Evolutionary conservation across 768 basidiomycete species (phyloP), one percentile per base, ranked within the genome.

Genomic region (Agrocybe pediades): DNA sequence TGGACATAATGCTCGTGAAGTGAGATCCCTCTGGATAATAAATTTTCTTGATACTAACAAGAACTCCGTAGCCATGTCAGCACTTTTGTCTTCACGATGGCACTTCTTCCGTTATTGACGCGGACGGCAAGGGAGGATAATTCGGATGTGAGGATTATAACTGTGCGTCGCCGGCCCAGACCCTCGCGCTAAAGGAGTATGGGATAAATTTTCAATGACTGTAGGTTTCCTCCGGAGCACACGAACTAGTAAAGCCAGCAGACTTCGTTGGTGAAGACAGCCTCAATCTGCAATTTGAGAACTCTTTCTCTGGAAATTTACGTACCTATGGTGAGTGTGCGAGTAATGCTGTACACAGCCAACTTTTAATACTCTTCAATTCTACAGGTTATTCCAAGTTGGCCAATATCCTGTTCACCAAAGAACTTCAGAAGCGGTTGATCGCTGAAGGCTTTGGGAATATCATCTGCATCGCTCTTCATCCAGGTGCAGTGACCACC

Each of bases 1-100:
- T 33, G 15, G 53, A 63, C 39, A 44, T 63, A 9, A 59, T 58
- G 55, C 45, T 54, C 13, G 57, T 54, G 2, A 59, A 61, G 57
- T 63, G 13, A 5, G 62, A 50, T 30, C 33, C n/a, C n/a, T n/a
- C n/a, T n/a, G n/a, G n/a, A n/a, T n/a, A n/a, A n/a, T n/a, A n/a
- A n/a, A n/a, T n/a, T n/a, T n/a, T n/a, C n/a, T n/a, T n/a, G n/a
- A n/a, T n/a, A n/a, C n/a, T n/a, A n/a, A n/a, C n/a, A n/a, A n/a
- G n/a, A n/a, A n/a, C 11, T 36, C 13, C 11, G 3, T 13, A 46
- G 46, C 25, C 46, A 46, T 27, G 13, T 46, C 24, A 27, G 23
- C 16, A 16, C n/a, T 16, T 46, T 46, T 26, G 46, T 26, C n/a
- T 27, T 46, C 19, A 46, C 46, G n/a, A 24, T n/a, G 9, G 30